Evolutionary conservation across 345 rosid genomes (phyloP).

Genomic region (Populus euphratica): DNA sequence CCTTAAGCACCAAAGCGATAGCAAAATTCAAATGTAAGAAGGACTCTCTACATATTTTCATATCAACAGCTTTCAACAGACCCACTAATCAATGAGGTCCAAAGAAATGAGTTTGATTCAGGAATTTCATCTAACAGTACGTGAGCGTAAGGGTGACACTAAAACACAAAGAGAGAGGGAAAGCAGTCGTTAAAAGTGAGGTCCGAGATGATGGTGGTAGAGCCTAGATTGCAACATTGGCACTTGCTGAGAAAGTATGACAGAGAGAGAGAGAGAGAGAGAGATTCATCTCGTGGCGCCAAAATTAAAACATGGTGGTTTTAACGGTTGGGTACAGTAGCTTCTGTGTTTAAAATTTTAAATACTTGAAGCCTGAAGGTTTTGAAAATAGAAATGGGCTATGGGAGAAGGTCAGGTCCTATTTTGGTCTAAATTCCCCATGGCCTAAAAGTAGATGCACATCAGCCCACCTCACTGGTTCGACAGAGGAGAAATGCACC

Average conservation of each 20-base stretch:
- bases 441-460: too few species aligned
- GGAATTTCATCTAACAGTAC: neutral
- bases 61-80: neutral
- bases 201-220: neutral
- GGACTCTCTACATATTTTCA: neutral
- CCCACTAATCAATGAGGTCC: neutral
- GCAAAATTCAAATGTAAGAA: conserved; percentile 13
- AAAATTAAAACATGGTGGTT: neutral
- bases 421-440: neutral
- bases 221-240: conserved; percentile 2
- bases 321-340: too few species aligned
- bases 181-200: neutral
- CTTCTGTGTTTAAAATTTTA: neutral
- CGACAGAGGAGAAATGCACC: too few species aligned
- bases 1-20: neutral
- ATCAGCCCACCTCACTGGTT: too few species aligned
- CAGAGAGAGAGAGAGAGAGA: neutral
- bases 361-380: too few species aligned
- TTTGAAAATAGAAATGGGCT: neutral
- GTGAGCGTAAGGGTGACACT: neutral
- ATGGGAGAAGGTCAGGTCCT: neutral
- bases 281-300: conserved; percentile 12
- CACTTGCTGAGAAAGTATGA: neutral
- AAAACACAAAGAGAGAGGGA: neutral
- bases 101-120: neutral